Conservation (phyloP, 441 rosid species). For the Raphanus hybrid region DNA sequence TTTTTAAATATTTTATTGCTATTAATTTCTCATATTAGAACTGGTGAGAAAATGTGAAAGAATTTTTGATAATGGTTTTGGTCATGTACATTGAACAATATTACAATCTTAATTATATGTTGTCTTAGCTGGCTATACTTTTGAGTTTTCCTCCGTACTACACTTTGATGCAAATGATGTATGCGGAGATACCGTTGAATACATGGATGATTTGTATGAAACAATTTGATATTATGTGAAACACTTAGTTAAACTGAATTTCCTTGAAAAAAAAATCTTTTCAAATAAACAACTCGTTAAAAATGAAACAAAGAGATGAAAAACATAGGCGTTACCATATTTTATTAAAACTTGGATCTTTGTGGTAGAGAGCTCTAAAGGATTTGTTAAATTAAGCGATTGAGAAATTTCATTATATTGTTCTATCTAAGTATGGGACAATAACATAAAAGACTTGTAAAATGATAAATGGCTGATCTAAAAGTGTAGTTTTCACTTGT, state of each 20-base stretch:
- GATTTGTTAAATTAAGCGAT: background rate
- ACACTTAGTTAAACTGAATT: background rate
- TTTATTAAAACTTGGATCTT: background rate
- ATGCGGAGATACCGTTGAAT: background rate
- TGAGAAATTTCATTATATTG: background rate
- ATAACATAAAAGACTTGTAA: too few relatives aligned
- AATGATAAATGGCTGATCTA: constrained; percentile 1
- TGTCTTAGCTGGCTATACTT: background rate
- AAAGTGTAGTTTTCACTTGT: background rate
- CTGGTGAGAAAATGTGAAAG: background rate
- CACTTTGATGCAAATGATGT: background rate
- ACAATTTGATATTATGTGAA: background rate
- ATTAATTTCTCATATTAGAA: background rate
- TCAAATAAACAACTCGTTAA: background rate
- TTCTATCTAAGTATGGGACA: background rate
- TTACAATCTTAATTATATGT: background rate
- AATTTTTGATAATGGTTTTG: too few relatives aligned
- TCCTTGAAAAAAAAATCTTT: too few relatives aligned
- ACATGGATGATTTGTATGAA: background rate
- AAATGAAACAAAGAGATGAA: background rate
- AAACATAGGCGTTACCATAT: background rate
- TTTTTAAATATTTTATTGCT: too few relatives aligned
- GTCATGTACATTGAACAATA: background rate
- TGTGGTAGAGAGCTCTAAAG: background rate
- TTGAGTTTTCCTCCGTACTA: too few relatives aligned